Evolutionary conservation across 1,284 basidiomycete species (phyloP).

Genomic region (Fereydounia khargensis): DNA sequence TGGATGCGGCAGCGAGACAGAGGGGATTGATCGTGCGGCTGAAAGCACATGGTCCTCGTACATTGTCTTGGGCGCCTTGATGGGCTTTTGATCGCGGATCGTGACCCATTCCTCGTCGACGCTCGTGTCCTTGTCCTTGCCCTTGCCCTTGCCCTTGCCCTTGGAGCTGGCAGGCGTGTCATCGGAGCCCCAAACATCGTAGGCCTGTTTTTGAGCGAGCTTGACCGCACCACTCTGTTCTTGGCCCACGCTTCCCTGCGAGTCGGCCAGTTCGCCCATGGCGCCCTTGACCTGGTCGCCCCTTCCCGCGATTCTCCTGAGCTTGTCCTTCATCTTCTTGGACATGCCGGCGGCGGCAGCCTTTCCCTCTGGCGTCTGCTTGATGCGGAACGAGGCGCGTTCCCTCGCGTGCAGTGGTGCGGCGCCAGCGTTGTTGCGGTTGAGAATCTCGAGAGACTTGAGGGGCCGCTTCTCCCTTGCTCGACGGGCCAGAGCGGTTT

Average conservation of each 20-base stretch:
- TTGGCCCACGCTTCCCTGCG: constrained; percentile 6
- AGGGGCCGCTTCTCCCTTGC: constrained; percentile 62
- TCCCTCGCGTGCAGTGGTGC: constrained; percentile 65
- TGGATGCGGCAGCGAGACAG: constrained; percentile 73
- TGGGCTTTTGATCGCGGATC: neutral
- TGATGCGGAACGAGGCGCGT: constrained; percentile 57
- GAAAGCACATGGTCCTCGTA: constrained; percentile 12
- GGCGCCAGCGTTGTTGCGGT: constrained; percentile 69
- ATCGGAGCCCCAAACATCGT: constrained; percentile 21
- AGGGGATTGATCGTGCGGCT: constrained; percentile 59
- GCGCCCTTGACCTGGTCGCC: constrained; percentile 6
- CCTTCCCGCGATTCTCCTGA: constrained; percentile 29
- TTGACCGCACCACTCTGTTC: constrained; percentile 6
- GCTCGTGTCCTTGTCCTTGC: neutral
- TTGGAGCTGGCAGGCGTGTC: constrained; percentile 1
- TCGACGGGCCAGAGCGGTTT: constrained; percentile 22
- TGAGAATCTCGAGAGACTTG: constrained; percentile 76
- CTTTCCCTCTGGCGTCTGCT: constrained; percentile 9
- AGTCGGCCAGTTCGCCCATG: constrained; percentile 5
- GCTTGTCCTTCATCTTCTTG: constrained; percentile 25
- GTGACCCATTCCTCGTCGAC: constrained; percentile 10
- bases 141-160: constrained; percentile 14
- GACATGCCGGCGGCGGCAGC: constrained; percentile 24
- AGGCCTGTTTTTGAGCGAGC: constrained; percentile 8
- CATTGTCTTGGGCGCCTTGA: constrained; percentile 14